Evolutionary conservation across 2,329 filamentous ascomycete species (phyloP).

Genomic region (Sodiomyces alkalinus): DNA sequence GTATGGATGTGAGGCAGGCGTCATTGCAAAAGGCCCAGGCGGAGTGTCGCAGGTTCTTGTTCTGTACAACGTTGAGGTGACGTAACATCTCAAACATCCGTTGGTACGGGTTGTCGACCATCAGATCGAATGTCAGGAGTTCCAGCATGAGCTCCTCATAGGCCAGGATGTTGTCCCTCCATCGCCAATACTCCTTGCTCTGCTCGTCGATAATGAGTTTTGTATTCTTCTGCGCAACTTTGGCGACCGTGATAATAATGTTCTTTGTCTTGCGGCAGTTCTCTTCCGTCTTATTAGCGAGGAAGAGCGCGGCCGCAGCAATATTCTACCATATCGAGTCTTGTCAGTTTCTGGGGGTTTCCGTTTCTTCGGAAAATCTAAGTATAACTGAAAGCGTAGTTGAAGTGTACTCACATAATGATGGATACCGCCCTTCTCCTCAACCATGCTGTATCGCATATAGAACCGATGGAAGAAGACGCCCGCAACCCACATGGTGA

Average conservation of each 20-base stretch:
- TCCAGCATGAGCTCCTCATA: conserved; percentile 91
- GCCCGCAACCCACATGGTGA: conserved; percentile 80
- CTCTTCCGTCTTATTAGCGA: conserved; percentile 95
- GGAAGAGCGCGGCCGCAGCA: conserved; percentile 78
- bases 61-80: conserved; percentile 57
- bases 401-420: conserved; percentile 56
- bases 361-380: too few relatives aligned
- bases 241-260: conserved; percentile 82
- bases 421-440: conserved; percentile 63
- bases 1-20: conserved; percentile 68
- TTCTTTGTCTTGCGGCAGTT: conserved; percentile 94
- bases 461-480: conserved; percentile 95
- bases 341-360: too few relatives aligned
- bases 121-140: conserved; percentile 82
- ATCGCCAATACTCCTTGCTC: conserved; percentile 96
- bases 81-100: conserved; percentile 69
- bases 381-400: too few relatives aligned
- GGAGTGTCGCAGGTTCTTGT: conserved; percentile 69
- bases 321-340: conserved; percentile 45
- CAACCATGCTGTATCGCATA: conserved; percentile 74
- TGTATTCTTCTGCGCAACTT: conserved; percentile 87
- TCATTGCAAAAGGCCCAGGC: conserved; percentile 95
- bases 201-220: conserved; percentile 88
- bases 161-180: conserved; percentile 84
- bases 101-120: conserved; percentile 77